Percentiles rank a stretch among this genome's conserved stretches.
These are phyloP conservation scores for Canavalia gladiata DNA, from an alignment of 306 rosid genomes.

Conservation along the genomic window DNA sequence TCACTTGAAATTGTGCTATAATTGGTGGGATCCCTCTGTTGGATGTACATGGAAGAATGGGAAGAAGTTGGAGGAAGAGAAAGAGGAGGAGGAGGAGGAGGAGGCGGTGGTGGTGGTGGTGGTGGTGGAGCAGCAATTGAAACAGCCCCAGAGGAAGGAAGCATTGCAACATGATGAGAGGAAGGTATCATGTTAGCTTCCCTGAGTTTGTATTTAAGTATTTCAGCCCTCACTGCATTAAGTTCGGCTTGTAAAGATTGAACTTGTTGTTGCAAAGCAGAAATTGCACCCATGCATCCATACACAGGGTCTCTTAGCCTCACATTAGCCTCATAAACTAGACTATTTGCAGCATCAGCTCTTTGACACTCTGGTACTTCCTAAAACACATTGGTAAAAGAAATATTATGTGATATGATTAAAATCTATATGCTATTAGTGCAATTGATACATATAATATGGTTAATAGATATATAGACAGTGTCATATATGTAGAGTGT, in stretches of 20 bases:
- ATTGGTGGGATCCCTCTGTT: constrained; percentile 54
- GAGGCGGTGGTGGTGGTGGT: constrained; percentile 49
- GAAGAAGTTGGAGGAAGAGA: constrained; percentile 61
- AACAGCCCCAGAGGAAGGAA: constrained; percentile 62
- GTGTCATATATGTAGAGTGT: neutral
- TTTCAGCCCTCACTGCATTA: constrained; percentile 77
- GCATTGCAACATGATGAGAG: constrained; percentile 55
- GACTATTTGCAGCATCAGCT: constrained; percentile 96
- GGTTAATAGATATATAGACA: neutral
- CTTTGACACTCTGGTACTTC: constrained; percentile 89
- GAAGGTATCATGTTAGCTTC: constrained; percentile 65
- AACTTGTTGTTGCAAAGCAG: constrained; percentile 90
- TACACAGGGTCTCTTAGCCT: constrained; percentile 97
- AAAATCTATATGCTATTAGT: neutral
- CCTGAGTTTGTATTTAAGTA: constrained; percentile 81
- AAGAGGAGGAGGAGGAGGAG: constrained; percentile 52
- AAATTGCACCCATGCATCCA: constrained; percentile 99
- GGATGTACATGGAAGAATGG: constrained; percentile 63
- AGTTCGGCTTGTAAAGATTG: constrained; percentile 89
- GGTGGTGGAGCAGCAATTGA: constrained; percentile 67
- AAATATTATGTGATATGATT: neutral
- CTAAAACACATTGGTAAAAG: constrained; percentile 44
- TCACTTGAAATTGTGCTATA: constrained; percentile 57
- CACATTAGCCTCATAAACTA: constrained; percentile 94
- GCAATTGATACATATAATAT: neutral